These are phyloP conservation scores for Pyricularia grisea DNA, from an alignment of 2,329 filamentous ascomycete species.

Conservation along the genomic window DNA sequence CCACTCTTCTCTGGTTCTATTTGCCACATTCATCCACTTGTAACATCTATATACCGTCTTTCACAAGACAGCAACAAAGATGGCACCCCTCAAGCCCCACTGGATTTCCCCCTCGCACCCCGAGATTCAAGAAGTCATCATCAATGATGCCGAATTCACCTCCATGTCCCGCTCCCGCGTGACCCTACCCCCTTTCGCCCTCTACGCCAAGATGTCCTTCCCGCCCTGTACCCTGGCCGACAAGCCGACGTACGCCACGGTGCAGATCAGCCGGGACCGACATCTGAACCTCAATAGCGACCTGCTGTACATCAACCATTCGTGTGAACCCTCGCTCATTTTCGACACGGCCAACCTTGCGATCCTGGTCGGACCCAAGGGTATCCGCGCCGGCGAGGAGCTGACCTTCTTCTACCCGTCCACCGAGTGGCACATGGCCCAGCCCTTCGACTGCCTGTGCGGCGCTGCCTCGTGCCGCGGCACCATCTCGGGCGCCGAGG, in stretches of 20 bases:
- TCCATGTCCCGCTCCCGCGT: slow-evolving; percentile 50
- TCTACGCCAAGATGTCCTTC: slow-evolving; percentile 58
- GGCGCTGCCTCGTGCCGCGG: slow-evolving; percentile 47
- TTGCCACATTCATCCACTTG: background rate
- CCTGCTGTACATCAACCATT: slow-evolving; percentile 59
- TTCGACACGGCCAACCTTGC: slow-evolving; percentile 50
- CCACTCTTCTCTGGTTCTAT: background rate
- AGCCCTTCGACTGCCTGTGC: slow-evolving; percentile 61
- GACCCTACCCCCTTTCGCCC: slow-evolving; percentile 48
- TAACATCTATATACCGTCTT: background rate
- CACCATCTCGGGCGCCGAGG: slow-evolving; percentile 51
- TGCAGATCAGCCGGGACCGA: slow-evolving; percentile 45
- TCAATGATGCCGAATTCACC: slow-evolving; percentile 43
- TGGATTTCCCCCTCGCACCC: slow-evolving; percentile 45
- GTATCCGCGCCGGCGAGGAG: slow-evolving; percentile 46
- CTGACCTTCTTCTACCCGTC: slow-evolving; percentile 68
- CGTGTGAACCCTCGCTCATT: slow-evolving; percentile 55
- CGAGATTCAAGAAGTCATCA: slow-evolving; percentile 44
- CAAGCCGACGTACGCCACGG: slow-evolving; percentile 53
- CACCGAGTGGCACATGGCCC: slow-evolving; percentile 66
- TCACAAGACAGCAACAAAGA: slow-evolving; percentile 12
- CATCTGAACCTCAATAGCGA: slow-evolving; percentile 59
- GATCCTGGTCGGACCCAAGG: slow-evolving; percentile 47
- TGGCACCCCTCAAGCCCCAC: slow-evolving; percentile 48
- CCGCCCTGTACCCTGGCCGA: slow-evolving; percentile 49